Percentiles rank a stretch among this genome's conserved stretches.
These are phyloP conservation scores for Hymenoscyphus linearis DNA, from an alignment of 2,329 filamentous ascomycete genomes.

Conservation along the genomic window DNA sequence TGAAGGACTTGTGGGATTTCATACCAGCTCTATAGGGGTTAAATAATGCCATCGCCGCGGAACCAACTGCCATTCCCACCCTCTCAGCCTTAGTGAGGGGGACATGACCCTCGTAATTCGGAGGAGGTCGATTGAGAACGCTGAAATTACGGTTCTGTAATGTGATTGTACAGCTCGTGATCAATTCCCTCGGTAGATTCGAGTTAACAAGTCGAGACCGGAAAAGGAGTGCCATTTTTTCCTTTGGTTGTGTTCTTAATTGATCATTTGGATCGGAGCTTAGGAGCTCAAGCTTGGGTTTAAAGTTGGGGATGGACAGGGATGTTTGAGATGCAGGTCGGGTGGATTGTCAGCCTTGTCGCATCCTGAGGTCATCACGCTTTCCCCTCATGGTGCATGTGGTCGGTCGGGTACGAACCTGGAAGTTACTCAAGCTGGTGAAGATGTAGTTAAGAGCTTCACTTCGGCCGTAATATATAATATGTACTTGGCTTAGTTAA, in stretches of 20 bases:
- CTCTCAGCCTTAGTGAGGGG: conserved; percentile 78
- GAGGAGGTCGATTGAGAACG: conserved; percentile 36
- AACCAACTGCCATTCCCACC: conserved; percentile 61
- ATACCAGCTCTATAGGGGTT: conserved; percentile 76
- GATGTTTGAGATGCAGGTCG: no score
- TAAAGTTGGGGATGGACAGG: no score
- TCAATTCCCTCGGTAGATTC: conserved; percentile 5
- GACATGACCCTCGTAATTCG: conserved; percentile 89
- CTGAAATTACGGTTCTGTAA: conserved; percentile 6
- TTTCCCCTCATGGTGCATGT: no score
- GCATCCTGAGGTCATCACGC: no score
- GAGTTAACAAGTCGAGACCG: neutral
- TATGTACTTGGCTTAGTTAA: no score
- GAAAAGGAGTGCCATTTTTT: conserved; percentile 2
- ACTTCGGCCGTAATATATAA: no score
- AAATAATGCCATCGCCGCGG: conserved; percentile 57
- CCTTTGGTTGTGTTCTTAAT: neutral
- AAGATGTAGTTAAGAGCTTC: no score
- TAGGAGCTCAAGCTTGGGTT: no score
- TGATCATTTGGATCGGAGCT: neutral
- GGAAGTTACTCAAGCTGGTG: no score
- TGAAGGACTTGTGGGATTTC: no score
- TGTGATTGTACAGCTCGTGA: conserved; percentile 2
- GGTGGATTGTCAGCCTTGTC: no score
- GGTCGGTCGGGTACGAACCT: no score